Base-by-base conservation (phyloP, 2,329 filamentous ascomycete species). In the Mycogone perniciosa region DNA sequence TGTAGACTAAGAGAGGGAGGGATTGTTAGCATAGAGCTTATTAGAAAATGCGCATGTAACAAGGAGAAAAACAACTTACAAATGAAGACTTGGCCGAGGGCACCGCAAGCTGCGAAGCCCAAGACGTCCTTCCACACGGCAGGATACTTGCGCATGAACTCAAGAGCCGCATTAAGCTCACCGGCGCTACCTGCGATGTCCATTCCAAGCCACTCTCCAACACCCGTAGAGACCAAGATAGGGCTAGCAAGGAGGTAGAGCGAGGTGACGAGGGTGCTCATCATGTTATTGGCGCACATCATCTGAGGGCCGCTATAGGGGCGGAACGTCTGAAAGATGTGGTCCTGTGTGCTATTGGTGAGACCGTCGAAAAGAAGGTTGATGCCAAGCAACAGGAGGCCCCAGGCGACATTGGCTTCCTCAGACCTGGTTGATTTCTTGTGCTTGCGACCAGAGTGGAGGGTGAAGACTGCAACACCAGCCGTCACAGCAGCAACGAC, bases 211-310 rank as follows among this genome's bases (percentile, higher is more conserved):
- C 83, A 85, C 57, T 81, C 76, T 54, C 86, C 77, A 11, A 84
- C 53, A 6, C 77, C 76, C 1, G 82, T 89, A 51, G 77, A 74
- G 0, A 86, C 86, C n/a, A 96, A 69, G 72, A 85, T 89, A 0
- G 93, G 93, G 60, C 84, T 87, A 20, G 90, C 63, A 13, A 92
- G 57, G 41, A 99, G 81, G 63, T 95, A 97, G 0, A 72, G 64
- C 20, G 80, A 76, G 4, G 91, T 97, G 51, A 97, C 75, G 43
- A 83, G 64, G 4, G 90, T 92, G 60, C 82, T 86, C 69, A 97
- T 86, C 50, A 96, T 74, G 67, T 97, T 99, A 70, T 96, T 89
- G 37, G 92, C 91, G 66, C 91, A 95, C 93, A 99, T 99, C 93
- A 99, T 99, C 78, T 99, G 93, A 53, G 92, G 90, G 7, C 93